These are phyloP conservation scores for Isabelozyma gotoi DNA, from an alignment of 805 yeast genomes.

Conservation along the genomic window DNA sequence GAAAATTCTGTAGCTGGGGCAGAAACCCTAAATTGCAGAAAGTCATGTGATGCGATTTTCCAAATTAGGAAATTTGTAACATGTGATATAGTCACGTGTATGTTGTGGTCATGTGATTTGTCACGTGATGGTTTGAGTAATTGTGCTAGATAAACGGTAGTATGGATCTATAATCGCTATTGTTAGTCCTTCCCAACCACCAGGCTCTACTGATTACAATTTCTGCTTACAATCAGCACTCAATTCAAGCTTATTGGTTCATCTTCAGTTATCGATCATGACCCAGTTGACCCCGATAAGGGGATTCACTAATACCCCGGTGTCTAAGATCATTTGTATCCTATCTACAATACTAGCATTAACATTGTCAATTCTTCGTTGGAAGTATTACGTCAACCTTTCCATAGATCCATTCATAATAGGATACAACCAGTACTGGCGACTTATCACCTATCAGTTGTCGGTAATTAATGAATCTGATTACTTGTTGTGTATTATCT, in stretches of 20 bases:
- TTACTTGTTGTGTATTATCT: conserved; percentile 41
- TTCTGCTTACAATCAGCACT: not conserved
- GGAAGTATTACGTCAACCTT: conserved; percentile 43
- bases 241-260: not conserved
- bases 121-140: too few relatives aligned
- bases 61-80: too few relatives aligned
- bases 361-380: conserved; percentile 40
- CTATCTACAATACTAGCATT: conserved; percentile 38
- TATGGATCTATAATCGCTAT: too few relatives aligned
- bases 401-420: conserved; percentile 54
- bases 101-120: too few relatives aligned
- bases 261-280: conserved; percentile 16
- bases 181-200: too few relatives aligned
- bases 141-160: too few relatives aligned
- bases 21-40: too few relatives aligned
- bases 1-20: too few relatives aligned
- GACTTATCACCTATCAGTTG: conserved; percentile 49
- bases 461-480: conserved; percentile 63
- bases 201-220: not conserved
- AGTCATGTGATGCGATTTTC: too few relatives aligned
- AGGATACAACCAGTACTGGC: conserved; percentile 58
- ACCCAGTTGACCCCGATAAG: conserved; percentile 41
- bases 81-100: too few relatives aligned
- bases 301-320: conserved; percentile 45
- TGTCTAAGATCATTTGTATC: conserved; percentile 37